Base-by-base conservation (phyloP, 768 basidiomycete genomes). In the Hericium rajendrae region DNA sequence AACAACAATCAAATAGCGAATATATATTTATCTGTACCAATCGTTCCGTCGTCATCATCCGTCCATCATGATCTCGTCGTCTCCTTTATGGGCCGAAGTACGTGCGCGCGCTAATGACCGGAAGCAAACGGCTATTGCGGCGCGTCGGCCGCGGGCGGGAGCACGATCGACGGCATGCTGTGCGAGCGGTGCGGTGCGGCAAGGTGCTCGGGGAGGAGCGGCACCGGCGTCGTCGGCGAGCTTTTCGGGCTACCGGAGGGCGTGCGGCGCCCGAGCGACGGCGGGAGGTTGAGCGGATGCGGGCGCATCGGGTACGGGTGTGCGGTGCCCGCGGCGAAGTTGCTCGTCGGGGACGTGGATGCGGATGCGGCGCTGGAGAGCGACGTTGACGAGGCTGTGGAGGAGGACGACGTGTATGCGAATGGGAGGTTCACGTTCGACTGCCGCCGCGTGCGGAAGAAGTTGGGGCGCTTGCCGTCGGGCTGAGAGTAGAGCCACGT, bases 401-500 rank as follows among this genome's bases (percentile, higher is more conserved):
- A n/a, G 46, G 28, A 37, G 32, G 55, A 22, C 9, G 41, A 56
- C 8, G 55, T n/a, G 9, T 37, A 22, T 9, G 22, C 20, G 28
- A 20, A 10, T 11, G 49, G 43, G 39, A 41, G 24, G 13, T 38
- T 52, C 2, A 58, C 59, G 48, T 61, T 61, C 13, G 62, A 62
- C 32, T 48, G 48, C 49, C 59, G 57, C 15, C 59, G 62, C 28
- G 59, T 20, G 55, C 60, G 62, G 38, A 62, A 55, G 54, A 62
- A 39, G 22, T 9, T 22, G 32, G 20, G 60, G 57, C 46, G 62
- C 26, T 62, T 62, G 49, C 48, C 22, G 39, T 65, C 70, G 6
- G 81, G 90, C 59, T 86, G 84, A 68, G 94, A 95, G 74, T 97
- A 98, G 59, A 94, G 74, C 84, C 88, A 94, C 2, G 94, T 97